phyloP scores from a whole-genome alignment of 2,329 filamentous ascomycete species.

The Fusarium humuli region DNA sequence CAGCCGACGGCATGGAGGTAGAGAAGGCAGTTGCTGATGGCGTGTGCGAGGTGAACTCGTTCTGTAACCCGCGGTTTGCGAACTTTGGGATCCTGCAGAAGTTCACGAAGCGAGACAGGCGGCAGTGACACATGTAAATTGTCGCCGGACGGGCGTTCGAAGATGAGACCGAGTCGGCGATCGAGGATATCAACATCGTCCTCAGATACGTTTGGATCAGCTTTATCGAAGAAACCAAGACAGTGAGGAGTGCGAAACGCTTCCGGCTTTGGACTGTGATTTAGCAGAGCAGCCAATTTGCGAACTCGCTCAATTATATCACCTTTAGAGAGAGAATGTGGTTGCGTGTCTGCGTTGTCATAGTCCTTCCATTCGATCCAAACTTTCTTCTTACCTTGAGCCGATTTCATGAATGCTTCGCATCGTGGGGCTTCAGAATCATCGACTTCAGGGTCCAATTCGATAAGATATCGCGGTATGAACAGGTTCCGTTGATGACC shows the following conservation, averaged over 20 bases:
- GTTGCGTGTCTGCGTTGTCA: conserved; percentile 50
- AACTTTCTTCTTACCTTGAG: conserved; percentile 53
- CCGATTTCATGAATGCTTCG: conserved; percentile 54
- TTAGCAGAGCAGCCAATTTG: conserved; percentile 61
- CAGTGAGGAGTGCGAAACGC: conserved; percentile 64
- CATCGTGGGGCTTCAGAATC: conserved; percentile 53
- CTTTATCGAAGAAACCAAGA: conserved; percentile 63
- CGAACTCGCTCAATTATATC: conserved; percentile 58
- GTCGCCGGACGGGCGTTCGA: conserved; percentile 59
- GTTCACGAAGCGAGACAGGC: conserved; percentile 61
- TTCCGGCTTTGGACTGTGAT: conserved; percentile 60
- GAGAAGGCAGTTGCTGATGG: conserved; percentile 64
- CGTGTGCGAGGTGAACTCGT: conserved; percentile 63
- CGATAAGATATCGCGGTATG: conserved; percentile 52
- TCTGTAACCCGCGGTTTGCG: conserved; percentile 63
- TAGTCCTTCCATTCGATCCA: conserved; percentile 67
- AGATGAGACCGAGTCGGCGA: conserved; percentile 64
- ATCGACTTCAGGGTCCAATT: conserved; percentile 50
- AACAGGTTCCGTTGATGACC: conserved; percentile 50
- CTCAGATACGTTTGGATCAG: conserved; percentile 47
- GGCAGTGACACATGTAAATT: conserved; percentile 51
- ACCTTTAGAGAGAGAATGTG: conserved; percentile 55
- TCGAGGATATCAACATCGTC: conserved; percentile 58
- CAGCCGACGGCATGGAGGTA: conserved; percentile 67
- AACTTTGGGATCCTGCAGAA: conserved; percentile 53